Evolutionary conservation across 441 rosid genomes (phyloP), one percentile per base, ranked within the genome.

Genomic region (Arabidopsis hybrid): DNA sequence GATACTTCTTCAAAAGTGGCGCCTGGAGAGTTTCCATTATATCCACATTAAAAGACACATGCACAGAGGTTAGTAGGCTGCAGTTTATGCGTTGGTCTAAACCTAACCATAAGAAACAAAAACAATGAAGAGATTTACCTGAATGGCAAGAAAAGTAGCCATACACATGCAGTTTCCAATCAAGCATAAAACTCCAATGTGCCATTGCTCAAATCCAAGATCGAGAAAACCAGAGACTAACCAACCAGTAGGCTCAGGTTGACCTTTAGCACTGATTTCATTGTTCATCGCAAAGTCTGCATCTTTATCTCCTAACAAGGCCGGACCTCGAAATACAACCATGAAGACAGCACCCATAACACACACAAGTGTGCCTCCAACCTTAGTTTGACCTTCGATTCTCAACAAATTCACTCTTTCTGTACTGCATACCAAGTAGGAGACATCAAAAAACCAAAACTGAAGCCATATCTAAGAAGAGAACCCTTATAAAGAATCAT

Each of bases 91-190:
- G 36, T 42, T 65, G 31, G 47, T 12, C 67, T 40, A 70, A 49
- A 69, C 40, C 51, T 18, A 14, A 69, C 26, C 16, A 75, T 21
- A 45, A 62, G 45, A 60, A 61, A 63, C 31, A 3, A 4, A 76
- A 65, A 59, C 49, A 71, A 11, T 17, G 36, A 38, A 71, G 67
- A n/a, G 58, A 31, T 26, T 66, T 83, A 92, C 99, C 99, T 95
- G 98, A 77, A 92, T 84, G 76, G 94, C 97, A 34, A 93, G 84
- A 78, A 89, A 95, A 62, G 92, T 83, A 71, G 98, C 98, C 99
- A 95, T 95, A 86, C 98, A 89, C 81, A 93, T 85, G 77, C 99
- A 95, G 82, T 93, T 95, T 60, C 97, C 98, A 38, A 95, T 83
- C 77, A 95, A 82, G 84, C 98, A 93, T 68, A 93, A 76, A 79